These are phyloP conservation scores for Cardamine occulta DNA, from an alignment of 345 rosid species.

Conservation along the genomic window DNA sequence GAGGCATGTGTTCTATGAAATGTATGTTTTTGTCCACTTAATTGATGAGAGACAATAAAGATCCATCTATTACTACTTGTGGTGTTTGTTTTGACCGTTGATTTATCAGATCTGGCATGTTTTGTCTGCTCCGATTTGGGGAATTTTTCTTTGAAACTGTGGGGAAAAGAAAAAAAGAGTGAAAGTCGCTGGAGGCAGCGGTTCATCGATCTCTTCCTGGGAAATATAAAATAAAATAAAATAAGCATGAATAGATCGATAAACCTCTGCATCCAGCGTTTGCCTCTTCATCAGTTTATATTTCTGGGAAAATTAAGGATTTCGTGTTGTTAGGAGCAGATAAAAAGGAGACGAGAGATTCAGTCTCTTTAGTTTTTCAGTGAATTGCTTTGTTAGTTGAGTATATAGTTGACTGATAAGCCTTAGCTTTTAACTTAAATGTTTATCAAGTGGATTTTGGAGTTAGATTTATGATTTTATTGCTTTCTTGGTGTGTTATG, in stretches of 20 bases:
- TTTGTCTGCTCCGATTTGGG: conserved; percentile 16
- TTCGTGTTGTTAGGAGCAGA: not conserved
- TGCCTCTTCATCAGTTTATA: too few relatives aligned
- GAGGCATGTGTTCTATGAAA: too few relatives aligned
- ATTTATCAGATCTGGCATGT: conserved; percentile 39
- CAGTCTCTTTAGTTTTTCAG: not conserved
- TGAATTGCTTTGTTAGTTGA: not conserved
- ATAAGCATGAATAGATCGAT: conserved; percentile 91
- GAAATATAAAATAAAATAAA: not conserved
- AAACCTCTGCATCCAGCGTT: conserved; percentile 99
- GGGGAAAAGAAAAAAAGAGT: conserved; percentile 3
- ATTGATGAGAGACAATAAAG: conserved; percentile 6
- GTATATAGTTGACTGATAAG: not conserved
- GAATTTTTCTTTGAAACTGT: too few relatives aligned
- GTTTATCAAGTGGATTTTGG: not conserved
- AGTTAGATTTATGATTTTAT: not conserved
- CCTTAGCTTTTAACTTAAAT: not conserved
- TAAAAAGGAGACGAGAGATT: not conserved
- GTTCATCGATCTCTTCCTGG: conserved; percentile 99
- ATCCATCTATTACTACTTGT: conserved; percentile 1
- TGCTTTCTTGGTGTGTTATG: not conserved
- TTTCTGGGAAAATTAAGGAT: too few relatives aligned
- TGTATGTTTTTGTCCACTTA: conserved; percentile 2
- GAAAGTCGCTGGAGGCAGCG: conserved; percentile 96
- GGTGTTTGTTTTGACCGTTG: not conserved